phyloP scores from a whole-genome alignment of 2,329 filamentous ascomycete genomes.

The Fonsecaea erecta region DNA sequence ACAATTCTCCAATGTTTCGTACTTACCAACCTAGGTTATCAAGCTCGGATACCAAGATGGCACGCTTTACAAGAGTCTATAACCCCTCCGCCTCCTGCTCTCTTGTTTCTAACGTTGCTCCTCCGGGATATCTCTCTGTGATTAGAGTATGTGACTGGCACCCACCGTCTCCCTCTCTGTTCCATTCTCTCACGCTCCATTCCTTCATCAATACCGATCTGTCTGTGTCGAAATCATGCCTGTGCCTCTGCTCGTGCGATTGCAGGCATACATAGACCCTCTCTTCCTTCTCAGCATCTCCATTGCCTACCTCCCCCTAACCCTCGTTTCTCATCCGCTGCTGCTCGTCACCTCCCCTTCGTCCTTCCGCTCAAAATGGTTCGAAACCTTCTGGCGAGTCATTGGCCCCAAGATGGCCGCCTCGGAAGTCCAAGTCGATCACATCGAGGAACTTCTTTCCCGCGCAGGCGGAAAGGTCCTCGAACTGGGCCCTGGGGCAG shows the following conservation, averaged over 20 bases:
- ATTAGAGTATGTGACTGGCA: not conserved
- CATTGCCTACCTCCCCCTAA: conserved; percentile 26
- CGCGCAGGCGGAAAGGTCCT: conserved; percentile 46
- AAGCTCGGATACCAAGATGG: not conserved
- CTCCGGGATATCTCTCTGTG: not conserved
- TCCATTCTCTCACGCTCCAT: not conserved
- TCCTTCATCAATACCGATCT: not conserved
- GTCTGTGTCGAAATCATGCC: conserved; percentile 12
- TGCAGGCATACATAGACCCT: conserved; percentile 26
- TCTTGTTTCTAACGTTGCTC: not conserved
- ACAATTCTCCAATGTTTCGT: not conserved
- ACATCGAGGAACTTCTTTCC: conserved; percentile 38
- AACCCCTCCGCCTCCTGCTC: not conserved
- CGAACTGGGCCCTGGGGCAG: conserved; percentile 52
- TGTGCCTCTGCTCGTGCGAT: conserved; percentile 14
- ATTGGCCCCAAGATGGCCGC: conserved; percentile 35
- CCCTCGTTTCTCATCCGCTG: conserved; percentile 25
- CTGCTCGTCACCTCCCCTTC: conserved; percentile 25
- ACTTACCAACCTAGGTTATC: not conserved
- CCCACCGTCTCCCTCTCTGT: not conserved
- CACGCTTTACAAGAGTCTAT: not conserved
- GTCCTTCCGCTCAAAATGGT: conserved; percentile 35
- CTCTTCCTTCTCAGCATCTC: conserved; percentile 28
- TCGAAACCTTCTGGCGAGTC: conserved; percentile 31
- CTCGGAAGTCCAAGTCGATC: conserved; percentile 26